These are phyloP conservation scores for Setaria viridis DNA, from an alignment of 202 grass and related monocot genomes.

Conservation along the genomic window DNA sequence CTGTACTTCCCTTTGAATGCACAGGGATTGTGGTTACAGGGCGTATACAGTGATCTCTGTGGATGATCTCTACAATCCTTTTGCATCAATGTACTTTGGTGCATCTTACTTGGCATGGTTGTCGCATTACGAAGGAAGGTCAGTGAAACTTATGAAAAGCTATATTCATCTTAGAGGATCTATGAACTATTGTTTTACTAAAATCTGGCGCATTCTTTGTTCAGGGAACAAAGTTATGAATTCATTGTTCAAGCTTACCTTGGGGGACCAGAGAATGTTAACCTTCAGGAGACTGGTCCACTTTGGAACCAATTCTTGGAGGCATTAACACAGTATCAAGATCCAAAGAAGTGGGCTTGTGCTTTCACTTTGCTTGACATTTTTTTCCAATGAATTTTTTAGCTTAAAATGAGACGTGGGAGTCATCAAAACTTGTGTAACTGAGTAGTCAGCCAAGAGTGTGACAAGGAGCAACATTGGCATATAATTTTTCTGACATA, in stretches of 20 bases:
- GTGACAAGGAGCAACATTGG: conserved; percentile 1
- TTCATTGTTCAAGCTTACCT: conserved; percentile 97
- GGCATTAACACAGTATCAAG: conserved; percentile 74
- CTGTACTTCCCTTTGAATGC: conserved; percentile 26
- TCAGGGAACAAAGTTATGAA: conserved; percentile 76
- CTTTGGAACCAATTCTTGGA: conserved; percentile 88
- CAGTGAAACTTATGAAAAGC: conserved; percentile 27
- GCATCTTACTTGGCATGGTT: conserved; percentile 83
- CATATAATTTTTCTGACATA: neutral
- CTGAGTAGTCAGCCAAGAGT: neutral
- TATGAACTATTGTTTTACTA: conserved; percentile 12
- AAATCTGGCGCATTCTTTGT: neutral
- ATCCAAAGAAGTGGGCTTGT: conserved; percentile 76
- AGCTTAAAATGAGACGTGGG: neutral
- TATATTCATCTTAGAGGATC: conserved; percentile 5
- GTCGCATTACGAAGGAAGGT: conserved; percentile 92
- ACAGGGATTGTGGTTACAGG: conserved; percentile 78
- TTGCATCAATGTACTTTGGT: conserved; percentile 98
- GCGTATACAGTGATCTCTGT: conserved; percentile 76
- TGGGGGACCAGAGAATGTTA: conserved; percentile 89
- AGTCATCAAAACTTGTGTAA: neutral
- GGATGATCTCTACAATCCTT: conserved; percentile 97
- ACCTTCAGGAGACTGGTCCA: conserved; percentile 87
- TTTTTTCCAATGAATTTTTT: neutral
- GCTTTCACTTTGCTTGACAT: neutral